Base-by-base conservation (phyloP, 176 grass and related monocot genomes). In the Echinochloa phyllopogon region DNA sequence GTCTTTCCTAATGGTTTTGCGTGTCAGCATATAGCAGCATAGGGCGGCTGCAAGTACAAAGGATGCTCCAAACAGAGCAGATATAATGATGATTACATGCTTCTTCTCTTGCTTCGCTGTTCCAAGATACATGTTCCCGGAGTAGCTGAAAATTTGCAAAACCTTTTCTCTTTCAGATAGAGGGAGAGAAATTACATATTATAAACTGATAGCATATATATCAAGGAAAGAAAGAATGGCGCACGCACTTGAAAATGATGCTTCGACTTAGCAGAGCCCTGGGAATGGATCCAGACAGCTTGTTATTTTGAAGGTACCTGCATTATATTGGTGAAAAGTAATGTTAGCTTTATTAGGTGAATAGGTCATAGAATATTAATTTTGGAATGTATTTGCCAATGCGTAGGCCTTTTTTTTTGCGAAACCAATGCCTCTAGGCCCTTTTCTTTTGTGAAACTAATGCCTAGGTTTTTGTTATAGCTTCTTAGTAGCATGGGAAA, bases 281-380 rank as follows among this genome's bases (percentile, higher is more conserved):
- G 40, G 94, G 94, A 53, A 97, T 55, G 66, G 59, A 42, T 65
- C 94, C 94, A 80, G 86, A 90, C 20, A 97, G 85, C 80, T 80
- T 88, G 85, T 97, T 97, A 67, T 97, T 90, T 68, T 97, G 83
- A 85, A 94, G 67, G 74, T 93, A 93, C 77, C 94, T 96, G 90
- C 76, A 75, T 77, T 36, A 5, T 48, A 27, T 71, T 62, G 21
- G 64, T 74, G 33, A 86, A 71, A 39, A 67, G n/a, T n/a, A 21
- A 53, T 33, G 29, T 33, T 33, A 33, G 29, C 23, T 83, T 38
- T 74, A 83, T 79, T 20, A 79, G 53, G 20, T 66, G 29, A 33
- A 2, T n/a, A n/a, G n/a, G n/a, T n/a, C n/a, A n/a, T n/a, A n/a
- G n/a, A n/a, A n/a, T n/a, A n/a, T 33, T 33, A 33, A 33, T 33